Evolutionary conservation across 2,329 filamentous ascomycete genomes (phyloP).

Genomic region (Penicillium corylophilum): DNA sequence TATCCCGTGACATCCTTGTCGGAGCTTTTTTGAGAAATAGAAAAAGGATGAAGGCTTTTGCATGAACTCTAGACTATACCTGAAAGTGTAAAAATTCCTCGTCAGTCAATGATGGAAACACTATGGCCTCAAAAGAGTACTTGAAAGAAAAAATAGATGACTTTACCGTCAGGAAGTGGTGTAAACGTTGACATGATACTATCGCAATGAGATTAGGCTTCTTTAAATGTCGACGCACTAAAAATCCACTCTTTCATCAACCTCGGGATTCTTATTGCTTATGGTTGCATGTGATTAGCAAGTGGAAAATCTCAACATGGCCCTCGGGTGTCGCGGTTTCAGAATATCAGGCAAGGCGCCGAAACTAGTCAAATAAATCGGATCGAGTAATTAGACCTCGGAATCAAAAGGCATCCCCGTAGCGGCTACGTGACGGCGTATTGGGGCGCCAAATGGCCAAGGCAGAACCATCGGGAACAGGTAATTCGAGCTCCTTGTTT

Average conservation of each 20-base stretch:
- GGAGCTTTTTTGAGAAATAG: not conserved
- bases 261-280: conserved; percentile 5
- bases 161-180: not conserved
- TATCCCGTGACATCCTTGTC: conserved; percentile 3
- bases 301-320: not conserved
- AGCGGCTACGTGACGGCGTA: no score
- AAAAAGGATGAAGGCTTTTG: not conserved
- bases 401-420: no score
- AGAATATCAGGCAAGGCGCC: no score
- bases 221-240: not conserved
- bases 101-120: conserved; percentile 1
- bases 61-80: not conserved
- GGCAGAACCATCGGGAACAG: no score
- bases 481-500: no score
- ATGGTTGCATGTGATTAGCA: conserved; percentile 2
- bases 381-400: no score
- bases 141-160: not conserved
- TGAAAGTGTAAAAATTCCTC: not conserved
- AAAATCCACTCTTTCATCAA: not conserved
- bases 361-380: no score
- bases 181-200: not conserved
- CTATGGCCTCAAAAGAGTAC: not conserved
- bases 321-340: no score
- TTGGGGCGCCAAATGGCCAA: no score
- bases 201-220: conserved; percentile 1